Conservation (phyloP, 2,329 filamentous ascomycete species). For the Basipetospora sp. region DNA sequence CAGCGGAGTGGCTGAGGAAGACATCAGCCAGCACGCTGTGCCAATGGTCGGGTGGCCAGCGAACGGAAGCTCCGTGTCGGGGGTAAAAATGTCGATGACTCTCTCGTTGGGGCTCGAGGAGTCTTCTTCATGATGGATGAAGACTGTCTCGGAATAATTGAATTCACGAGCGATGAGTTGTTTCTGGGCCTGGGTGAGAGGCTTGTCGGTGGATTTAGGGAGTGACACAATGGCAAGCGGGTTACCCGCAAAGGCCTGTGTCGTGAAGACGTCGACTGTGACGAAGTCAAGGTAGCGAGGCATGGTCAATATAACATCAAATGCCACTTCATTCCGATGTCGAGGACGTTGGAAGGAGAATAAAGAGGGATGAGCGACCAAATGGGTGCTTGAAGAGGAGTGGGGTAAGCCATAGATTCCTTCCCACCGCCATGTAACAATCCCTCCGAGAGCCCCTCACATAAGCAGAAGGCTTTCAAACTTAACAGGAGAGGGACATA, state of each 20-base stretch:
- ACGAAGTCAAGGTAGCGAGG: constrained; percentile 27
- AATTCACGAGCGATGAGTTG: constrained; percentile 47
- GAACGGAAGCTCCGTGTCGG: constrained; percentile 39
- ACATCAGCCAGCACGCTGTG: constrained; percentile 33
- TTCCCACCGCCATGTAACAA: too few relatives aligned
- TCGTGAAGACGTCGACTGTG: constrained; percentile 45
- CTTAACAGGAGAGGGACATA: too few relatives aligned
- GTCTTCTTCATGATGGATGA: constrained; percentile 35
- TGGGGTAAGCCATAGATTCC: too few relatives aligned
- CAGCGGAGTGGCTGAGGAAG: constrained; percentile 16
- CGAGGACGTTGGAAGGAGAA: too few relatives aligned
- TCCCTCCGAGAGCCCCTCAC: too few relatives aligned
- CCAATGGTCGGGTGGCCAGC: constrained; percentile 50
- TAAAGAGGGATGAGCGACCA: too few relatives aligned
- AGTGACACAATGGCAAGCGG: constrained; percentile 45
- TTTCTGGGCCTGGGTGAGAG: constrained; percentile 36
- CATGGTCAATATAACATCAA: background rate
- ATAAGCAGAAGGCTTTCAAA: too few relatives aligned
- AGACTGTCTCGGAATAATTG: constrained; percentile 50
- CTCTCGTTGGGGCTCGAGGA: constrained; percentile 18
- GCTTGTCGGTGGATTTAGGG: constrained; percentile 22
- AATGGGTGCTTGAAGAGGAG: too few relatives aligned
- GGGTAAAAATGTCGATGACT: constrained; percentile 45
- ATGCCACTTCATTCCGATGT: too few relatives aligned
- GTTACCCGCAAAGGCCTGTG: constrained; percentile 37